phyloP scores from a whole-genome alignment of 2,329 filamentous ascomycete species.

The Cercospora zeae-maydis region DNA sequence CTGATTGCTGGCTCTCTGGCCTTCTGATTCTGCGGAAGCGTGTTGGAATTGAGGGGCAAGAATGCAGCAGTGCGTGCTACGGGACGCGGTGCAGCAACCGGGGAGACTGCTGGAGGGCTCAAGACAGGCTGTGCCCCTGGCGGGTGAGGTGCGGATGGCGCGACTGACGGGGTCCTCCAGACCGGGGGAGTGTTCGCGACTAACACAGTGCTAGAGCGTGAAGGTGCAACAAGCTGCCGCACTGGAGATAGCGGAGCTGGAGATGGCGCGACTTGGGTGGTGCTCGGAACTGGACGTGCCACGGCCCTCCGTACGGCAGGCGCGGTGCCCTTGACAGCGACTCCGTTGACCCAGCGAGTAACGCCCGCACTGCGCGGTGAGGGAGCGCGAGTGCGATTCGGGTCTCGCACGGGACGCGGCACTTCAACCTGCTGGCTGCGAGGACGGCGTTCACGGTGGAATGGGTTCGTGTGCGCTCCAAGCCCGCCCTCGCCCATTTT shows the following conservation, averaged over 20 bases:
- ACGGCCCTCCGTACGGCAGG: not conserved
- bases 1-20: not conserved
- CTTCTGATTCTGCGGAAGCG: not conserved
- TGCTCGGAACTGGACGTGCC: not conserved
- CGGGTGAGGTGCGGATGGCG: not conserved
- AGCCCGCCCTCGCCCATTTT: not conserved
- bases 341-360: not conserved
- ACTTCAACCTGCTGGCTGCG: not conserved
- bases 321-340: not conserved
- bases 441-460: not conserved
- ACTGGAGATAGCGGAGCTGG: not conserved
- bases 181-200: not conserved
- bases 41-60: not conserved
- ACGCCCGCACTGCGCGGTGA: constrained; percentile 5
- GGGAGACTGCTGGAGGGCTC: not conserved
- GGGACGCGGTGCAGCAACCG: not conserved
- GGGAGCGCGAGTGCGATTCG: constrained; percentile 1
- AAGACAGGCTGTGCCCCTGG: not conserved
- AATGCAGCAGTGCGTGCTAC: not conserved
- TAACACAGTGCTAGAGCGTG: not conserved
- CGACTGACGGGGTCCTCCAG: not conserved
- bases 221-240: not conserved
- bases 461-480: not conserved
- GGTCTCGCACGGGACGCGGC: not conserved
- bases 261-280: not conserved